Percentiles rank a stretch among this genome's conserved stretches.
Evolutionary conservation across 495 filamentous ascomycete genomes (phyloP).

Genomic region (Aspergillus bridgeri): DNA sequence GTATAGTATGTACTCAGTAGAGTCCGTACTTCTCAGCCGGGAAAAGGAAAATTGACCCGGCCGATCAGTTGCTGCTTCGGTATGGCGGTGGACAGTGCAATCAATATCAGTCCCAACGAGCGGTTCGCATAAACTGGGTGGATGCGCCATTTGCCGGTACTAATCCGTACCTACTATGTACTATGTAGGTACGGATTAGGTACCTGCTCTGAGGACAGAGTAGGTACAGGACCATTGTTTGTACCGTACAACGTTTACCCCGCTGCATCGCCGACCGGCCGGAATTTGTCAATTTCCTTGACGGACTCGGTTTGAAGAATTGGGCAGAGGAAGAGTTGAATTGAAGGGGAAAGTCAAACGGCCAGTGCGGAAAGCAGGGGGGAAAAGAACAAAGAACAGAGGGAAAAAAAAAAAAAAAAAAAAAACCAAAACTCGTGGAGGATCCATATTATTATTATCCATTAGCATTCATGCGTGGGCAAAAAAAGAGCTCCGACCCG

Average conservation of each 20-base stretch:
- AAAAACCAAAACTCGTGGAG: slow-evolving; percentile 8
- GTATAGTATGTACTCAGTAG: too few relatives aligned
- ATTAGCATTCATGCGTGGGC: slow-evolving; percentile 18
- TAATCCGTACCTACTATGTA: too few relatives aligned
- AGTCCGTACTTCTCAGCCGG: too few relatives aligned
- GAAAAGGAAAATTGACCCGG: neutral
- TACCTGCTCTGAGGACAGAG: neutral
- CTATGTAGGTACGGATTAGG: too few relatives aligned
- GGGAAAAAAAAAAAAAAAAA: neutral
- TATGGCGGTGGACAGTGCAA: neutral
- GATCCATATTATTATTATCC: slow-evolving; percentile 8
- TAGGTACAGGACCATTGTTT: too few relatives aligned
- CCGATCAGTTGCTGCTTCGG: neutral
- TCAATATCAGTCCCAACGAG: neutral
- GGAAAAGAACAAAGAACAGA: too few relatives aligned
- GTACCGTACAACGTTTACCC: too few relatives aligned
- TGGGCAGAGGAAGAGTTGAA: neutral
- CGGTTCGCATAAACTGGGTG: neutral
- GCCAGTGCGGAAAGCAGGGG: neutral
- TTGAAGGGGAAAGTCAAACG: neutral
- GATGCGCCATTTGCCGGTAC: neutral
- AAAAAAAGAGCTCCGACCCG: slow-evolving; percentile 11
- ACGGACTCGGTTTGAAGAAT: too few relatives aligned
- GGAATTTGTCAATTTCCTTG: too few relatives aligned
- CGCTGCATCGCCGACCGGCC: too few relatives aligned